Conservation (phyloP, 2,329 filamentous ascomycete species). For the Cyphellophora attinorum region DNA sequence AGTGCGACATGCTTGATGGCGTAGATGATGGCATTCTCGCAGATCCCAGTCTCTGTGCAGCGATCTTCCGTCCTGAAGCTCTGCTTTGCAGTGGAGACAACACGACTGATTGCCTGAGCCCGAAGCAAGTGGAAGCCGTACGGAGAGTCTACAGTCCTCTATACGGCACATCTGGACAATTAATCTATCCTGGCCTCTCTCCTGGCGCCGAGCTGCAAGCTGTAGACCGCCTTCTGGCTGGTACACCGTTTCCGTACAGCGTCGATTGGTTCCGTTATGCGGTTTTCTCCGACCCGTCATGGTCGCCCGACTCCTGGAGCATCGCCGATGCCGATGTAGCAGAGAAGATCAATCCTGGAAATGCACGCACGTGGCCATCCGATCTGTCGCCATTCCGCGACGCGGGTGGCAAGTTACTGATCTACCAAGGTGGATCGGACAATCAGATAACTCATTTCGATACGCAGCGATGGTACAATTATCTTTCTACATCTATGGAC, state of each 20-base stretch:
- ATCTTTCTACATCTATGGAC: slow-evolving; percentile 32
- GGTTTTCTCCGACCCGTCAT: slow-evolving; percentile 30
- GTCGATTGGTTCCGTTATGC: slow-evolving; percentile 37
- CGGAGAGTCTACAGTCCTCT: slow-evolving; percentile 24
- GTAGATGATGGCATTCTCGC: slow-evolving; percentile 16
- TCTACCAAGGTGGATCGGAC: slow-evolving; percentile 34
- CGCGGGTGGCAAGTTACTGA: slow-evolving; percentile 32
- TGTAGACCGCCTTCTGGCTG: slow-evolving; percentile 22
- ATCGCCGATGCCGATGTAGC: slow-evolving; percentile 24
- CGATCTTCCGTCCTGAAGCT: slow-evolving; percentile 1
- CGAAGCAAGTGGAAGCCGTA: slow-evolving; percentile 23
- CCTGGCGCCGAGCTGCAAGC: neutral
- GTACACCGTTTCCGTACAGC: slow-evolving; percentile 15
- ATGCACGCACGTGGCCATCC: slow-evolving; percentile 36
- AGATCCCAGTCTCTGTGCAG: slow-evolving; percentile 2
- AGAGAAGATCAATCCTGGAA: slow-evolving; percentile 19
- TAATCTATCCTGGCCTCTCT: slow-evolving; percentile 26
- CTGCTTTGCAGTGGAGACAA: slow-evolving; percentile 1
- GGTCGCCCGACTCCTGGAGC: slow-evolving; percentile 27
- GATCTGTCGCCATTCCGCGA: slow-evolving; percentile 38
- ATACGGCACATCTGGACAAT: slow-evolving; percentile 22
- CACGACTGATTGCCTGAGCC: slow-evolving; percentile 15
- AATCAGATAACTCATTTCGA: slow-evolving; percentile 43
- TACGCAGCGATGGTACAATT: slow-evolving; percentile 42
- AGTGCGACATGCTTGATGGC: slow-evolving; percentile 17